These are phyloP conservation scores for Coemansia sp. DNA, from an alignment of 192 early-diverging fungal species.

Conservation along the genomic window DNA sequence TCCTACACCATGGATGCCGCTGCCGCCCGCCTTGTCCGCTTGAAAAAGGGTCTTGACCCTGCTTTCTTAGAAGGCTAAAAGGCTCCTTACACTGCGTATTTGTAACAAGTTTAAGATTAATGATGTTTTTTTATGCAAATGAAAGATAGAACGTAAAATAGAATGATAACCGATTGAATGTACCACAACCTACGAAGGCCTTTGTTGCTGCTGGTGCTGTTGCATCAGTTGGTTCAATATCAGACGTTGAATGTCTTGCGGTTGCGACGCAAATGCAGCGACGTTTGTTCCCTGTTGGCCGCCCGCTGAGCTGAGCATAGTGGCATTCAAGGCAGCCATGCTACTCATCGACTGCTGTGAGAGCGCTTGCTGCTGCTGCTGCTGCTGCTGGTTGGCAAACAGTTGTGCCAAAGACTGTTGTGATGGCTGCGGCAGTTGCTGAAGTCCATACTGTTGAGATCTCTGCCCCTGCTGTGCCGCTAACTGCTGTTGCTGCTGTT, in stretches of 20 bases:
- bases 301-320: conserved; percentile 21
- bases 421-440: conserved; percentile 18
- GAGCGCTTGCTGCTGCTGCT: conserved; percentile 11
- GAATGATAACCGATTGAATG: too few species aligned
- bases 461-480: conserved; percentile 9
- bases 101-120: not conserved
- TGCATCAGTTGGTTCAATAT: conserved; percentile 28
- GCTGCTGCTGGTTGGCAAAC: conserved; percentile 26
- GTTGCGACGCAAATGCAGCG: conserved; percentile 30
- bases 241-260: conserved; percentile 31
- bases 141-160: not conserved
- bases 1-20: conserved; percentile 17
- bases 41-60: not conserved
- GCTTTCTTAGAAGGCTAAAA: too few species aligned
- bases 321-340: conserved; percentile 23
- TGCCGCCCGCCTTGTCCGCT: not conserved
- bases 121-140: not conserved
- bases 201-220: conserved; percentile 34
- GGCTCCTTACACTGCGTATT: too few species aligned
- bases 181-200: conserved; percentile 35
- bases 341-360: conserved; percentile 26
- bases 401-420: conserved; percentile 22
- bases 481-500: conserved; percentile 18
- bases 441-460: conserved; percentile 18
- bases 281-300: conserved; percentile 20